These are phyloP conservation scores for Aspergillus amoenus DNA, from an alignment of 2,329 filamentous ascomycete genomes.

Conservation along the genomic window DNA sequence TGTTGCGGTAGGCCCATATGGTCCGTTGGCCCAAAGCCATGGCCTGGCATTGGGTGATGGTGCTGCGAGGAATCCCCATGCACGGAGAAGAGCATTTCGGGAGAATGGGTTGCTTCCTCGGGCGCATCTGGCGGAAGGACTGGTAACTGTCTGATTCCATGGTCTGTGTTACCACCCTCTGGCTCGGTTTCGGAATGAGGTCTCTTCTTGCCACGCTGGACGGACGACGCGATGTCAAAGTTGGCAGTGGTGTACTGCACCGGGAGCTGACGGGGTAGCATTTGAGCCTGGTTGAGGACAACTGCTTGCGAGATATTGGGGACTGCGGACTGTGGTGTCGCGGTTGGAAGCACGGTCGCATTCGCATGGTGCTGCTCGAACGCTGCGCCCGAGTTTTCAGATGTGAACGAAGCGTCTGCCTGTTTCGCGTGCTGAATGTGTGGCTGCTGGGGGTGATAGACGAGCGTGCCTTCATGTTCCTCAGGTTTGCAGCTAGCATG, in stretches of 20 bases:
- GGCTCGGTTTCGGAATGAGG: constrained; percentile 31
- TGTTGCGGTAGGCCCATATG: constrained; percentile 51
- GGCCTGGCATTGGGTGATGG: constrained; percentile 29
- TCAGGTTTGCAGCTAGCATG: constrained; percentile 66
- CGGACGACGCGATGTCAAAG: constrained; percentile 32
- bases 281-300: constrained; percentile 33
- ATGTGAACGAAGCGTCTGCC: constrained; percentile 33
- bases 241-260: constrained; percentile 34
- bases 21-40: constrained; percentile 41
- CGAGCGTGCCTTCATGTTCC: constrained; percentile 63
- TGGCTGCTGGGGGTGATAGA: constrained; percentile 55
- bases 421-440: constrained; percentile 39
- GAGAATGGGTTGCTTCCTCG: constrained; percentile 30
- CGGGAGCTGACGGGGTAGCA: constrained; percentile 34
- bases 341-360: constrained; percentile 32
- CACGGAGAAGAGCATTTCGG: constrained; percentile 36
- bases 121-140: constrained; percentile 33
- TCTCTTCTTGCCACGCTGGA: constrained; percentile 36
- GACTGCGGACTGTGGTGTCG: constrained; percentile 29
- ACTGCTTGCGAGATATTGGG: constrained; percentile 34
- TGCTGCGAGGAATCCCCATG: constrained; percentile 33
- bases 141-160: constrained; percentile 30
- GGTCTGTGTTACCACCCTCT: constrained; percentile 25
- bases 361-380: constrained; percentile 44
- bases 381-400: constrained; percentile 30